Conservation (phyloP, 139 green algal species). For the Microglena sp. region DNA sequence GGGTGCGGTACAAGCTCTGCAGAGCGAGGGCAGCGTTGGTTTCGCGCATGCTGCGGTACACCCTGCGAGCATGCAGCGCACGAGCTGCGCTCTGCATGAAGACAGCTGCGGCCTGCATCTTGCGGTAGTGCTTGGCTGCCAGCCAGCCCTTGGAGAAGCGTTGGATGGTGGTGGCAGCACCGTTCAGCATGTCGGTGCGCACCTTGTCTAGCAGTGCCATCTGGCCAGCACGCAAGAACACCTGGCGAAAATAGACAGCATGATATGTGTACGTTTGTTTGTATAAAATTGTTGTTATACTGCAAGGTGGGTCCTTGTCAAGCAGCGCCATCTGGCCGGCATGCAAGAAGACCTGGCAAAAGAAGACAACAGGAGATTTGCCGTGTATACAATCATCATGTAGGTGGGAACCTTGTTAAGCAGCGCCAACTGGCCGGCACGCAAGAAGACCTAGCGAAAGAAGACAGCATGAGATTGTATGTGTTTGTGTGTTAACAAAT, state of each 20-base stretch:
- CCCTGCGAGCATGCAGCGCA: slow-evolving; percentile 31
- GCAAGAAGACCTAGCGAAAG: too few species aligned
- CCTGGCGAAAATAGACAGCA: slow-evolving; percentile 13
- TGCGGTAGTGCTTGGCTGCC: slow-evolving; percentile 10
- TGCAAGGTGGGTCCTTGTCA: slow-evolving; percentile 54
- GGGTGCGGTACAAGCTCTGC: slow-evolving; percentile 52
- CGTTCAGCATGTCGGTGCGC: slow-evolving; percentile 74
- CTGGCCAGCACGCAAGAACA: slow-evolving; percentile 78
- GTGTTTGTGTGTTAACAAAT: too few species aligned
- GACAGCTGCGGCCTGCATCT: slow-evolving; percentile 13
- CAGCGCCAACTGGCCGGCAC: too few species aligned
- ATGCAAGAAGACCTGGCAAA: slow-evolving; percentile 58
- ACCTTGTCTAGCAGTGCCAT: slow-evolving; percentile 91
- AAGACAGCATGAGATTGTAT: neutral
- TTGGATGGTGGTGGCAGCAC: slow-evolving; percentile 67
- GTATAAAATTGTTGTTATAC: neutral
- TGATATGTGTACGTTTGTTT: neutral
- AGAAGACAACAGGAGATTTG: neutral
- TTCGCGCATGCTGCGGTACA: slow-evolving; percentile 28
- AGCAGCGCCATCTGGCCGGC: slow-evolving; percentile 87
- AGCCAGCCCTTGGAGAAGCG: too few species aligned
- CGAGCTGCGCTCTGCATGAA: slow-evolving; percentile 31
- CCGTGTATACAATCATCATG: slow-evolving; percentile 25
- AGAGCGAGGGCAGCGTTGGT: slow-evolving; percentile 23
- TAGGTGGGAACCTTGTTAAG: neutral